Evolutionary conservation across 306 rosid genomes (phyloP), one percentile per base, ranked within the genome.

Genomic region (Vigna mungo): DNA sequence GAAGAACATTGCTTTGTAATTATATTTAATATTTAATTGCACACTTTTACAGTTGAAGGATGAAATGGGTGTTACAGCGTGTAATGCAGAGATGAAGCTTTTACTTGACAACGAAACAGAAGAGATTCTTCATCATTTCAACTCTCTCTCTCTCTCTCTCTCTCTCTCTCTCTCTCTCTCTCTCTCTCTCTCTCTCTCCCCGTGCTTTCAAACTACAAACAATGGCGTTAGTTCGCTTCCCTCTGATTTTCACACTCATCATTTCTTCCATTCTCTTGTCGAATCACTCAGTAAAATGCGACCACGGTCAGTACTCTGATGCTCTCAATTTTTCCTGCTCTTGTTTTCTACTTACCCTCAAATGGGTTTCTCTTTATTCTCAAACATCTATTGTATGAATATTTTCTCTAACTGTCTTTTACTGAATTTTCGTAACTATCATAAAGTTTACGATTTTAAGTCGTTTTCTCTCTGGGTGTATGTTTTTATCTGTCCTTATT

Each of bases 241-340:
- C 82, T 84, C 75, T 85, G 36, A 44, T 87, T 32, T 39, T 81
- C 52, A 68, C 77, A 0, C 18, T 89, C 34, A 36, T 87, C 71
- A 62, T 92, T 71, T 84, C 79, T 53, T 82, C 88, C 79, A 14
- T 83, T 81, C 72, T 90, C 80, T 53, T 90, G 36, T 48, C 80
- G n/a, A 86, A 58, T 76, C 94, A 51, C 75, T 83, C 76, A 0
- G 91, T 87, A 11, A 78, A 75, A 41, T 81, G 91, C 79, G 91
- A 86, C 43, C 47, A 62, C 23, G 89, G 95, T 92, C 36, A 83
- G 77, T 78, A 8, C 32, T 47, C 59, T 7, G 14, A n/a, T 11
- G 58, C 23, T 63, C 18, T 39, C 20, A 2, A 11, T 71, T 27
- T 30, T 7, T 76, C 27, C 60, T 30, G 30, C 9, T 34, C 7